phyloP scores from a whole-genome alignment of 148 eudicot genomes.

The Rhododendron molle region DNA sequence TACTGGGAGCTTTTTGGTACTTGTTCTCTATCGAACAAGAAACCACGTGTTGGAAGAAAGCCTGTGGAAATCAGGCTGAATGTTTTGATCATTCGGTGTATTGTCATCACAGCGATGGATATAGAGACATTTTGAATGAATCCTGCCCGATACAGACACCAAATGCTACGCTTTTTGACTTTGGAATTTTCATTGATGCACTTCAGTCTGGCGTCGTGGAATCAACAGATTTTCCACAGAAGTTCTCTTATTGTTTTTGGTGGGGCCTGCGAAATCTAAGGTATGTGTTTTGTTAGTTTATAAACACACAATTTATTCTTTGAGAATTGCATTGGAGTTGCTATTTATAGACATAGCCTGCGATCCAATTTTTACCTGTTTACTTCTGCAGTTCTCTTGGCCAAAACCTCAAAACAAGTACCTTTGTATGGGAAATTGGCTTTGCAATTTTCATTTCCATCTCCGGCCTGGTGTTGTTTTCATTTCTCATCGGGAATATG shows the following conservation, averaged over 20 bases:
- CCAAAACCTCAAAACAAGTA: conserved; percentile 83
- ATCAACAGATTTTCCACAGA: conserved; percentile 69
- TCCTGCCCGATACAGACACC: conserved; percentile 54
- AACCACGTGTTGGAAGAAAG: conserved; percentile 73
- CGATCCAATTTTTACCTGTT: background rate
- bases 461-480: conserved; percentile 78
- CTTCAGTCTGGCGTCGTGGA: conserved; percentile 61
- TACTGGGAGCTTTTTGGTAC: conserved; percentile 92
- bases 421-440: conserved; percentile 68
- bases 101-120: conserved; percentile 35
- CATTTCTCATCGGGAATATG: conserved; percentile 92
- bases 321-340: background rate
- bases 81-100: conserved; percentile 42
- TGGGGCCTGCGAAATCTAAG: conserved; percentile 89
- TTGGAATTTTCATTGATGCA: conserved; percentile 82
- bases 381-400: conserved; percentile 68
- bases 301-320: background rate
- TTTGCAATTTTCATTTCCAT: conserved; percentile 81
- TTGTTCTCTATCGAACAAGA: conserved; percentile 84
- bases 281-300: conserved; percentile 22
- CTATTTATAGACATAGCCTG: background rate
- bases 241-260: conserved; percentile 82
- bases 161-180: conserved; percentile 58
- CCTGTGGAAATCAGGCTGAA: conserved; percentile 35
- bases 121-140: conserved; percentile 30